Conservation (phyloP, 1,284 basidiomycete genomes). For the Microstroma glucosiphilum region DNA sequence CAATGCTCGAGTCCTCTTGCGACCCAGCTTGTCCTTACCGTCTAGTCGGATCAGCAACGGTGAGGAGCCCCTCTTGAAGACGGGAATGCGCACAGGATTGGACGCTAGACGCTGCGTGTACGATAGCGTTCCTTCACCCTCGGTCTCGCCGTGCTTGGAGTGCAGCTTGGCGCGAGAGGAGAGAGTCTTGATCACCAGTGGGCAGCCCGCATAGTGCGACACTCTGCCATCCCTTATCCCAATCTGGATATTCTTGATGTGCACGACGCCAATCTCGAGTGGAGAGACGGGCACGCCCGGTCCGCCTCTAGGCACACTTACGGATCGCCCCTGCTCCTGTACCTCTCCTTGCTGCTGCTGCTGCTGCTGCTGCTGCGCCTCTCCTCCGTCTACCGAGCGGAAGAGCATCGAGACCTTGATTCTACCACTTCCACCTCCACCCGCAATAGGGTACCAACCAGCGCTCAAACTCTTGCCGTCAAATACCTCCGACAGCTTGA, state of each 20-base stretch:
- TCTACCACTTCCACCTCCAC: slow-evolving; percentile 7
- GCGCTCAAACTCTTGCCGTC: not conserved
- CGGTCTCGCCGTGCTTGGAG: not conserved
- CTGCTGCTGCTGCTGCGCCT: not conserved
- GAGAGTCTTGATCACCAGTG: not conserved
- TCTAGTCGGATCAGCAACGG: not conserved
- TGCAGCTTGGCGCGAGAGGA: not conserved
- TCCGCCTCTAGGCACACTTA: not conserved
- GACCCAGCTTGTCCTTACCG: not conserved
- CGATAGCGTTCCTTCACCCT: not conserved
- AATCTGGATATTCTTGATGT: not conserved
- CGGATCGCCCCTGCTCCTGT: not conserved
- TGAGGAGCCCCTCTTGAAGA: not conserved
- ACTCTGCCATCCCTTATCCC: not conserved
- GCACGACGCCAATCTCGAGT: not conserved
- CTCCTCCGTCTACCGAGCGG: not conserved
- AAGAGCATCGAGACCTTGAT: slow-evolving; percentile 6
- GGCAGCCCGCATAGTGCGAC: no score
- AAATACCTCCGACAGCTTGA: slow-evolving; percentile 8
- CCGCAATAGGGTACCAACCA: slow-evolving; percentile 7
- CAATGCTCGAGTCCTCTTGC: not conserved
- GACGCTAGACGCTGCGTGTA: not conserved
- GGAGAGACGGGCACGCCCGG: not conserved
- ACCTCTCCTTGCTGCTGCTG: not conserved
- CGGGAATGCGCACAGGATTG: not conserved